phyloP scores from a whole-genome alignment of 1,284 basidiomycete genomes.

The Flammula alnicola region DNA sequence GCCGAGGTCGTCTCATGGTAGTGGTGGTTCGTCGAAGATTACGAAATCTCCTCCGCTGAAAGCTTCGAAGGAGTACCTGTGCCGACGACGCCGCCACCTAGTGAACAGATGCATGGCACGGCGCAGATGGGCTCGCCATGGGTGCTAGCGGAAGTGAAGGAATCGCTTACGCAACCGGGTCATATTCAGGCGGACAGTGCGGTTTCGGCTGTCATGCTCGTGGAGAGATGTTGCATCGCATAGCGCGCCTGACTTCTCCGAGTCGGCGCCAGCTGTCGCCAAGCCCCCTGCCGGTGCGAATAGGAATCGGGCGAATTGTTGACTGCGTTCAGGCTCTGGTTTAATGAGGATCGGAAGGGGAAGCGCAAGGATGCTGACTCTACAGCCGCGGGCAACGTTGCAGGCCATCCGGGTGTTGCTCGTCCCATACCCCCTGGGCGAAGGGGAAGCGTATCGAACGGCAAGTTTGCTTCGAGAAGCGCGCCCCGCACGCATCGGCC shows the following conservation, averaged over 20 bases:
- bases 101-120: conserved; percentile 43
- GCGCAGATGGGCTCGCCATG: conserved; percentile 68
- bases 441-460: conserved; percentile 24
- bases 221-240: conserved; percentile 48
- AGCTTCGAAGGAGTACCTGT: conserved; percentile 53
- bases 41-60: conserved; percentile 72
- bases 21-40: conserved; percentile 57
- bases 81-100: conserved; percentile 56
- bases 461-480: conserved; percentile 34
- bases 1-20: conserved; percentile 64
- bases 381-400: too few species aligned
- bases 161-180: conserved; percentile 34
- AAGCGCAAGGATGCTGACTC: conserved; percentile 76
- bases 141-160: conserved; percentile 59
- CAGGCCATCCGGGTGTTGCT: too few species aligned
- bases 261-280: conserved; percentile 27
- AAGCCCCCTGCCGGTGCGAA: conserved; percentile 25
- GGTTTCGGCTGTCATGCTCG: too few species aligned
- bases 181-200: conserved; percentile 38
- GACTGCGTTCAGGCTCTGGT: conserved; percentile 78
- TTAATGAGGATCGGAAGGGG: conserved; percentile 79
- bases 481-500: conserved; percentile 62
- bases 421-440: too few species aligned
- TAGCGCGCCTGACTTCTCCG: conserved; percentile 59
- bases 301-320: conserved; percentile 74